A percentile compares a stretch with the other conserved stretches of the same genome.
Conservation (phyloP, 129 eudicot genomes). For the Pulicaria dysenterica region DNA sequence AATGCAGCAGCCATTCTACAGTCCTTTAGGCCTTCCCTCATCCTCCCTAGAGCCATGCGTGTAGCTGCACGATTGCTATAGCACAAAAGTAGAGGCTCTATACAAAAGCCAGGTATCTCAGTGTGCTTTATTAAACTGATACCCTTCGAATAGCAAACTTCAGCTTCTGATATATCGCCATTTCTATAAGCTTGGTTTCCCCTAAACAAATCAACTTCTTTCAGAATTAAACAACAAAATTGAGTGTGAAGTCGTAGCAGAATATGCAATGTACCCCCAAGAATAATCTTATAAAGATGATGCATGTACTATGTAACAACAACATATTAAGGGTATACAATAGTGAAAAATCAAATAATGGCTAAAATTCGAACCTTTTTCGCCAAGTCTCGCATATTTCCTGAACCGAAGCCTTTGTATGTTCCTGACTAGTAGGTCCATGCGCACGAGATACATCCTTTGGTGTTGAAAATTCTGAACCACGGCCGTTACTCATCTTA, state of each 20-base stretch:
- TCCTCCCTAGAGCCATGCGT: slow-evolving; percentile 81
- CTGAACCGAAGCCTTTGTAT: slow-evolving; percentile 38
- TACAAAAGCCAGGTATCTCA: slow-evolving; percentile 37
- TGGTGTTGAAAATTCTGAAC: slow-evolving; percentile 27
- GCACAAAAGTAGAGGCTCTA: slow-evolving; percentile 77
- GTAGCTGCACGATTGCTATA: slow-evolving; percentile 98
- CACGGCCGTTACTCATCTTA: slow-evolving; percentile 52
- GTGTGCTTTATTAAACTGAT: slow-evolving; percentile 44
- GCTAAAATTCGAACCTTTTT: slow-evolving; percentile 50
- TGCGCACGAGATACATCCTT: slow-evolving; percentile 25
- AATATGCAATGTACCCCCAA: background rate
- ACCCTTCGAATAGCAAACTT: slow-evolving; percentile 77
- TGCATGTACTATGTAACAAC: no score
- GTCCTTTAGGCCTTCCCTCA: slow-evolving; percentile 87
- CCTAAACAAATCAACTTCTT: slow-evolving; percentile 42
- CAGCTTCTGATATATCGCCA: slow-evolving; percentile 75
- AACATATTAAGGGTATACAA: background rate
- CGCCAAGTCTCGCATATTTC: slow-evolving; percentile 87
- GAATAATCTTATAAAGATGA: no score
- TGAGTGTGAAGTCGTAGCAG: slow-evolving; percentile 5
- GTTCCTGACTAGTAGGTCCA: slow-evolving; percentile 35
- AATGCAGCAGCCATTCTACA: slow-evolving; percentile 66
- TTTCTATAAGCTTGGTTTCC: slow-evolving; percentile 90
- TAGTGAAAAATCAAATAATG: slow-evolving; percentile 18
- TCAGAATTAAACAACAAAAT: slow-evolving; percentile 1